phyloP scores from a whole-genome alignment of 169 alveolate genomes.

The Cytauxzoon felis region DNA sequence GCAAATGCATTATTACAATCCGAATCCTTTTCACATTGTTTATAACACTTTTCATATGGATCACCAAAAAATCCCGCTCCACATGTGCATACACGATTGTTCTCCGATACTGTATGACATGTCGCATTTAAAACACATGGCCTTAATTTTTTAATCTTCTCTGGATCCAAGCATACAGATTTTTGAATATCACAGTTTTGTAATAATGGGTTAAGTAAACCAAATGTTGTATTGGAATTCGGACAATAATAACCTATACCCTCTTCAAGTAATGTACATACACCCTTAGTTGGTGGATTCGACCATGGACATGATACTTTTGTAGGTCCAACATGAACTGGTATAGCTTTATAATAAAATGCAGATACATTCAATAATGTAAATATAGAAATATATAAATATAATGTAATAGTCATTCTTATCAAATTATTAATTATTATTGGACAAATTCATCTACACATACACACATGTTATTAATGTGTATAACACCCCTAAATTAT shows the following conservation, averaged over 20 bases:
- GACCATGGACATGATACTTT: not conserved
- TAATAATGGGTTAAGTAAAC: constrained; percentile 10
- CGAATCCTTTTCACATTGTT: constrained; percentile 42
- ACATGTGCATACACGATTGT: constrained; percentile 44
- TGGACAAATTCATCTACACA: too few species aligned
- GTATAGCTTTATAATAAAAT: constrained; percentile 20
- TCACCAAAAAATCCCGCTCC: constrained; percentile 52
- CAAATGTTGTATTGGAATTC: not conserved
- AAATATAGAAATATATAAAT: too few species aligned
- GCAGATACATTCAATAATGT: too few species aligned
- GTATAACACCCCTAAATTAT: too few species aligned
- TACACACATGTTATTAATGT: too few species aligned
- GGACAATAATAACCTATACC: constrained; percentile 12
- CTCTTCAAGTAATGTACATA: not conserved
- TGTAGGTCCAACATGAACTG: constrained; percentile 9
- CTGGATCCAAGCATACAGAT: not conserved
- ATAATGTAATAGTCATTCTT: too few species aligned
- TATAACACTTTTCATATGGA: constrained; percentile 32
- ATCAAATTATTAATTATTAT: too few species aligned
- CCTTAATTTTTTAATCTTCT: not conserved
- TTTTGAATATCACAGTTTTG: constrained; percentile 15
- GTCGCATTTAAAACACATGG: constrained; percentile 20
- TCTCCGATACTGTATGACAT: constrained; percentile 21
- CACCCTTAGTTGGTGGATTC: constrained; percentile 2
- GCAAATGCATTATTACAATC: constrained; percentile 57